phyloP scores from a whole-genome alignment of 345 rosid species.

The Pseudoturritis turrita region DNA sequence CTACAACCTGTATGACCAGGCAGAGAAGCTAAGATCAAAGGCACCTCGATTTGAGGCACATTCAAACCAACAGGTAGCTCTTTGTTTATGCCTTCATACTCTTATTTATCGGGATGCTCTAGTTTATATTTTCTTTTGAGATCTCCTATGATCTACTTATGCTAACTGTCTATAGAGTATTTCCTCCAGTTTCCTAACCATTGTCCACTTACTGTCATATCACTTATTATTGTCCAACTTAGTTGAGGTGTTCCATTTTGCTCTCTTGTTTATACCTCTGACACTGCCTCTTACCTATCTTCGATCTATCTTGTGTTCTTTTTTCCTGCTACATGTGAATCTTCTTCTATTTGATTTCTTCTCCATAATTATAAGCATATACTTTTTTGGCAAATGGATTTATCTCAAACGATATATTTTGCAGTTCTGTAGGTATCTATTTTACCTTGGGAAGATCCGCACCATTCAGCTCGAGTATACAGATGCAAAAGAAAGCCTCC shows the following conservation, averaged over 20 bases:
- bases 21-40: conserved; percentile 88
- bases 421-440: conserved; percentile 88
- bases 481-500: conserved; percentile 88
- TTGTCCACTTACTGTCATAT: neutral
- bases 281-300: neutral
- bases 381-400: neutral
- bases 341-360: neutral
- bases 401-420: neutral
- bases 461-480: conserved; percentile 91
- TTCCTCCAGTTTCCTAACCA: neutral
- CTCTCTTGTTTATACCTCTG: neutral
- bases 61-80: conserved; percentile 80
- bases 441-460: conserved; percentile 84
- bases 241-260: neutral
- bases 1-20: conserved; percentile 84
- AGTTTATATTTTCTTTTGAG: neutral
- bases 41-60: conserved; percentile 97
- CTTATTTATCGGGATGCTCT: neutral
- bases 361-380: neutral
- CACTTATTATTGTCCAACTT: neutral
- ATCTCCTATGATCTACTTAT: neutral
- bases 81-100: neutral
- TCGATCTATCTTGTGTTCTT: neutral
- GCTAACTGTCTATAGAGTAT: neutral
- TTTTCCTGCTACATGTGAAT: neutral